Base-by-base conservation (phyloP, 23 red algal species). In the Chondrus crispus region DNA sequence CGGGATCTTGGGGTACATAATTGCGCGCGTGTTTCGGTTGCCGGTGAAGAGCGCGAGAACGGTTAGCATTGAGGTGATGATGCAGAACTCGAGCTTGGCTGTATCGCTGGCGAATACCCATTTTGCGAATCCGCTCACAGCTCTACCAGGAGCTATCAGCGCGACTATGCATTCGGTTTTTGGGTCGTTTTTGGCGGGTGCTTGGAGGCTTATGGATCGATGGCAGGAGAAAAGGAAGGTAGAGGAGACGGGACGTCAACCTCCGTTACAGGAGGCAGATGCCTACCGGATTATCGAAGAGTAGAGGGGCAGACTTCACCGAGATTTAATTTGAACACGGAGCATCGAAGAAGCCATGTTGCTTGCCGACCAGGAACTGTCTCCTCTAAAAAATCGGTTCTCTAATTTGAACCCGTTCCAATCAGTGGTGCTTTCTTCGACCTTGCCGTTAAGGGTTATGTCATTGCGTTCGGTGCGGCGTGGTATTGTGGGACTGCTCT, bases 41-140 rank as follows among this genome's bases (percentile, higher is more conserved):
- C 33, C 64, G 70, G 6, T 42, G 13, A 63, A 74, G 4, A 62
- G 85, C 12, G 66, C 36, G 22, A 85, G 97, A 60, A 94, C 97
- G 14, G 69, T 98, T 36, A 66, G 69, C 18, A 96, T 98, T 20
- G 97, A 98, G 91, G 97, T 98, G 20, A 88, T 94, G 52, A 98
- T 98, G 97, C 97, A 98, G 55, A 98, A 98, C 46, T 95, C 91
- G 20, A 77, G 90, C 18, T 85, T 98, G 9, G 97, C 89, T 45
- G 97, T 95, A 22, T 94, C 94, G 13, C 73, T 98, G 9, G 97
- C 97, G 12, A 82, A 94, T 36, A 43, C 60, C 14, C 97, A 98
- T 69, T 98, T 98, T 24, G 84, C 79, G 7, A 83, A 87, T 38
- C 96, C 96, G 22, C 12, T 46, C 24, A 90, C 89, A 5, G 91